A percentile compares a stretch with the other conserved stretches of the same genome.
Conservation (phyloP, 2,329 filamentous ascomycete species). For the Xylariaceae sp. region DNA sequence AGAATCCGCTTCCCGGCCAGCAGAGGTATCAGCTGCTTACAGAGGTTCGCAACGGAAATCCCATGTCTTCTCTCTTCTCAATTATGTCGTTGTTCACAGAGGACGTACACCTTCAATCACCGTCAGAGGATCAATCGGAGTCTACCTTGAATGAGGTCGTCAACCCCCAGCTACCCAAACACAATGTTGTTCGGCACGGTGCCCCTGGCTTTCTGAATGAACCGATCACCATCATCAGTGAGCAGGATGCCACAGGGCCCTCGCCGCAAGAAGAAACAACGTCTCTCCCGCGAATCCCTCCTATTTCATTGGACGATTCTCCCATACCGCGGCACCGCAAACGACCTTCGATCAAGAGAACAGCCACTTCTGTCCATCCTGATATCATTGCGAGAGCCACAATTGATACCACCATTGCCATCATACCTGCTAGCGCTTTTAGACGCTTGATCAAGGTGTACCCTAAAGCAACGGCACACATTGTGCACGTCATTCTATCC, state of each 20-base stretch:
- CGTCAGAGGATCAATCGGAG: constrained; percentile 64
- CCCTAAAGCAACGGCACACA: constrained; percentile 94
- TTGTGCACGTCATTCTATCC: constrained; percentile 96
- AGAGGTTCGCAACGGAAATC: constrained; percentile 95
- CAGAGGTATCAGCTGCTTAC: constrained; percentile 95
- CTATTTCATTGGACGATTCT: constrained; percentile 70
- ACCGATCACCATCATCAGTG: constrained; percentile 36
- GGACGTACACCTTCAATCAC: constrained; percentile 79
- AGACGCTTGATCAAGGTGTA: constrained; percentile 91
- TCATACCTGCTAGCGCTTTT: constrained; percentile 96
- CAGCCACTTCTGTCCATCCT: constrained; percentile 83
- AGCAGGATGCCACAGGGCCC: constrained; percentile 35
- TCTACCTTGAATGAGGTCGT: constrained; percentile 40
- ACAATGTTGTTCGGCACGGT: constrained; percentile 27
- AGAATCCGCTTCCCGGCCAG: constrained; percentile 64
- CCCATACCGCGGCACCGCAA: constrained; percentile 38
- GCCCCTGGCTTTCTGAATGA: constrained; percentile 24
- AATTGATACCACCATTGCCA: constrained; percentile 96
- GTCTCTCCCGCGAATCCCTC: constrained; percentile 70
- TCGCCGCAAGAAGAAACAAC: constrained; percentile 41
- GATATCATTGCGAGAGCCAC: constrained; percentile 97
- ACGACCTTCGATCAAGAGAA: constrained; percentile 53
- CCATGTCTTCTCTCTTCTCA: constrained; percentile 98
- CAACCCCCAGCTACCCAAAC: constrained; percentile 38
- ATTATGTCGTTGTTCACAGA: constrained; percentile 97